A percentile compares a stretch with the other conserved stretches of the same genome.
phyloP scores from a whole-genome alignment of 164 flowering plant species.

The Nelumbo lutea region DNA sequence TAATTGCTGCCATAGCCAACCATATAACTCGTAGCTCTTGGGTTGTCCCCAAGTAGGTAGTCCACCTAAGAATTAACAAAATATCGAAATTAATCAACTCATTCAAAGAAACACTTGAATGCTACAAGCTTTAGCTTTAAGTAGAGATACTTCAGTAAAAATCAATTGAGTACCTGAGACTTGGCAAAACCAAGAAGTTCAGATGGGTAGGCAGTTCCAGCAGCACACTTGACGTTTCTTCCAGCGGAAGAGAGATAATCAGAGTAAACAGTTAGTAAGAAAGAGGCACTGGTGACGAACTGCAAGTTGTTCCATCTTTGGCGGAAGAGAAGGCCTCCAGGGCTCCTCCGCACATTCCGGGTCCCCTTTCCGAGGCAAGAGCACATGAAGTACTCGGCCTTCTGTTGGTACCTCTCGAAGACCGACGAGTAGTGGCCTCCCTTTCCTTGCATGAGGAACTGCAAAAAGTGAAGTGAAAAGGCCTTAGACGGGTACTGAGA shows the following conservation, averaged over 20 bases:
- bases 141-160: not conserved
- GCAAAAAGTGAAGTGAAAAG: slow-evolving; percentile 9
- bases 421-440: slow-evolving; percentile 45
- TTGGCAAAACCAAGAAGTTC: slow-evolving; percentile 68
- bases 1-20: slow-evolving; percentile 81
- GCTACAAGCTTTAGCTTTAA: too few relatives aligned
- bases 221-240: slow-evolving; percentile 40
- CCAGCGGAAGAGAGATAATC: slow-evolving; percentile 64
- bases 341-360: slow-evolving; percentile 62
- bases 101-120: too few relatives aligned
- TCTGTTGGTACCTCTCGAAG: slow-evolving; percentile 52
- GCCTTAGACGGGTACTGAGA: not conserved
- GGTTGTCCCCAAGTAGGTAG: slow-evolving; percentile 88
- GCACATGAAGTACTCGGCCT: slow-evolving; percentile 83
- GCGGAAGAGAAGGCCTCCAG: slow-evolving; percentile 80
- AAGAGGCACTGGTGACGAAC: slow-evolving; percentile 80
- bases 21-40: slow-evolving; percentile 87
- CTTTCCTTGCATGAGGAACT: slow-evolving; percentile 82
- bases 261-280: slow-evolving; percentile 71
- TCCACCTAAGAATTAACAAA: slow-evolving; percentile 44
- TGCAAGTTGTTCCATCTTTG: slow-evolving; percentile 94
- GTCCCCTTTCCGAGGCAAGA: slow-evolving; percentile 70
- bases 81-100: not conserved
- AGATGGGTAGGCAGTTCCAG: slow-evolving; percentile 43
- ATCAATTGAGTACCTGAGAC: slow-evolving; percentile 52